These are phyloP conservation scores for Lactarius sanguifluus DNA, from an alignment of 768 basidiomycete species.

Conservation along the genomic window DNA sequence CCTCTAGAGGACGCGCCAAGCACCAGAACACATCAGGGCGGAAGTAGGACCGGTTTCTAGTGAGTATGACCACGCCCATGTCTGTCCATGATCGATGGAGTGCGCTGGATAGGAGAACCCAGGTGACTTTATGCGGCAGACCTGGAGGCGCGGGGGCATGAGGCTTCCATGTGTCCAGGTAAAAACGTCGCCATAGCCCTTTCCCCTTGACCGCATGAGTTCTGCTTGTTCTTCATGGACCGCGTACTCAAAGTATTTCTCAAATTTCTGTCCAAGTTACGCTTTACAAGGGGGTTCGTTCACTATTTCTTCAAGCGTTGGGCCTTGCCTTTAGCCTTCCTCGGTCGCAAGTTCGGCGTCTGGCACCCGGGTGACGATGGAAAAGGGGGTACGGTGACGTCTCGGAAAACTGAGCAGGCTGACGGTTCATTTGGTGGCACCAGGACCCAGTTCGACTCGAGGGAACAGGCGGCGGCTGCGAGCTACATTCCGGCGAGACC, in stretches of 20 bases:
- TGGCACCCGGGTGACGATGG: background rate
- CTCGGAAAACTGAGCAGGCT: background rate
- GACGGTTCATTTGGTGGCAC: background rate
- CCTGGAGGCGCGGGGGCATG: background rate
- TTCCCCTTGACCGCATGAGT: background rate
- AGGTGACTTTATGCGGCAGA: background rate
- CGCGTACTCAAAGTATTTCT: background rate
- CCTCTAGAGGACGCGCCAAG: too few relatives aligned
- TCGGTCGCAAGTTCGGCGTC: constrained; percentile 3
- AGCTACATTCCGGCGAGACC: background rate
- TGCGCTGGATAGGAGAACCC: background rate
- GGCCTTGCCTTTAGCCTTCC: constrained; percentile 6
- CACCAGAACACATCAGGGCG: too few relatives aligned
- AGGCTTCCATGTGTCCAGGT: background rate
- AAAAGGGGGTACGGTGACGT: background rate
- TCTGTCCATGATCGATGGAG: background rate
- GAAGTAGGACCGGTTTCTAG: too few relatives aligned
- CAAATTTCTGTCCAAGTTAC: background rate
- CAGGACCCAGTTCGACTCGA: too few relatives aligned
- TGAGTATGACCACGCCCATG: background rate
- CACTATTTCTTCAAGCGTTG: background rate
- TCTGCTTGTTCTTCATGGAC: background rate
- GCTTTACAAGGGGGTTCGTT: constrained; percentile 1
- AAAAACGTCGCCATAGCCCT: background rate
- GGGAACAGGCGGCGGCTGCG: background rate